A percentile compares a stretch with the other conserved stretches of the same genome.
These are phyloP conservation scores for Heimioporus sp. DNA, from an alignment of 768 basidiomycete species.

Conservation along the genomic window DNA sequence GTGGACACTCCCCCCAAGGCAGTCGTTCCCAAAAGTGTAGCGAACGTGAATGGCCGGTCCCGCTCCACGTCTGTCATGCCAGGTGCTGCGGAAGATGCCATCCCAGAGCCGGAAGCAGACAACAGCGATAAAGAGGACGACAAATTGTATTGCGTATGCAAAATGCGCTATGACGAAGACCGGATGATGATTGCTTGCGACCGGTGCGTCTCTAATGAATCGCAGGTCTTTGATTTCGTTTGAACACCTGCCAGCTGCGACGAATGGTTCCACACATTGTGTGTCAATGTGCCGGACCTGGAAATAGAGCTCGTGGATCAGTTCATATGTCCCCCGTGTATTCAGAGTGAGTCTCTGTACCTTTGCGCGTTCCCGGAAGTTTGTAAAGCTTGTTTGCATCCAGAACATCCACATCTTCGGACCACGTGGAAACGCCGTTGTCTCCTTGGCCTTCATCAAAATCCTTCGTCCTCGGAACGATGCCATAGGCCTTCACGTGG, in stretches of 20 bases:
- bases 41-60: constrained; percentile 47
- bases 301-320: constrained; percentile 88
- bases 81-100: constrained; percentile 35
- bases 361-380: constrained; percentile 1
- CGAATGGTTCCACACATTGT: constrained; percentile 91
- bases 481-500: constrained; percentile 83
- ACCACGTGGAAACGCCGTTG: constrained; percentile 85
- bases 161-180: constrained; percentile 84
- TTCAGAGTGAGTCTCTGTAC: constrained; percentile 54
- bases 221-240: not conserved
- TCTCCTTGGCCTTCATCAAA: constrained; percentile 61
- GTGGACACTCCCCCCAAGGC: constrained; percentile 16
- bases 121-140: constrained; percentile 39
- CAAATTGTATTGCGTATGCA: constrained; percentile 88
- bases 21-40: constrained; percentile 14
- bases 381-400: not conserved
- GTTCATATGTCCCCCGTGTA: constrained; percentile 84
- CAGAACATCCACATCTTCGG: constrained; percentile 58
- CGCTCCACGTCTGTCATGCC: constrained; percentile 73
- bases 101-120: constrained; percentile 52
- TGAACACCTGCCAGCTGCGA: constrained; percentile 62
- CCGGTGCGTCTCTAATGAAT: constrained; percentile 48
- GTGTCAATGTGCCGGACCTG: constrained; percentile 77
- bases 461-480: constrained; percentile 59
- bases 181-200: constrained; percentile 93